Conservation (phyloP, 1,284 basidiomycete species). For the Rhodotorula sp. region DNA sequence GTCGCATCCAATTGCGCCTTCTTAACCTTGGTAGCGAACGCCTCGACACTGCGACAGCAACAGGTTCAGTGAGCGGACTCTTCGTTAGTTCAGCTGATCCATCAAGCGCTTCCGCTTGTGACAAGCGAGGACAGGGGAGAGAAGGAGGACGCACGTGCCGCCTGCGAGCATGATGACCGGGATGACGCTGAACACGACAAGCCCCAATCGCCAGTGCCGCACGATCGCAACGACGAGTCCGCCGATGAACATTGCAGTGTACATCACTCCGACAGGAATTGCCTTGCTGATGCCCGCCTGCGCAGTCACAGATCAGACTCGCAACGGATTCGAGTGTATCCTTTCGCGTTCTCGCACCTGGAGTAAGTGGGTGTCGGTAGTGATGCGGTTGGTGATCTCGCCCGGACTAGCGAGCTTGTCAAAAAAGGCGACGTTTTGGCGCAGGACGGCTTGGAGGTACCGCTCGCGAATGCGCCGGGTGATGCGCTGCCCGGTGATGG, state of each 20-base stretch:
- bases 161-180: conserved; percentile 83
- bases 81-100: no score
- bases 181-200: conserved; percentile 54
- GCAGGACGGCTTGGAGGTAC: conserved; percentile 67
- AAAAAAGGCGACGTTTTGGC: conserved; percentile 70
- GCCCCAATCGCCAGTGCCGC: conserved; percentile 50
- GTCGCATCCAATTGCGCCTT: conserved; percentile 73
- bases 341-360: conserved; percentile 90
- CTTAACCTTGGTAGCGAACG: conserved; percentile 65
- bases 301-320: conserved; percentile 39
- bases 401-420: conserved; percentile 89
- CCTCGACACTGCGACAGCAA: not conserved
- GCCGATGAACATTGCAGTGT: not conserved
- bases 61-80: no score
- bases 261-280: no score
- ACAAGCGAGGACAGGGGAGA: not conserved
- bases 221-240: conserved; percentile 45
- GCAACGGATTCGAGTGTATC: conserved; percentile 54
- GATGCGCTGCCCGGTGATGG: conserved; percentile 84
- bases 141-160: conserved; percentile 50
- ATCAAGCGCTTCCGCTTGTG: no score
- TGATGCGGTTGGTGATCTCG: conserved; percentile 92
- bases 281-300: no score
- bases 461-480: conserved; percentile 66
- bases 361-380: conserved; percentile 43